Percentiles rank a stretch among this genome's conserved stretches.
These are phyloP conservation scores for Candida tetrigidarum DNA, from an alignment of 1,139 yeast genomes.

Conservation along the genomic window DNA sequence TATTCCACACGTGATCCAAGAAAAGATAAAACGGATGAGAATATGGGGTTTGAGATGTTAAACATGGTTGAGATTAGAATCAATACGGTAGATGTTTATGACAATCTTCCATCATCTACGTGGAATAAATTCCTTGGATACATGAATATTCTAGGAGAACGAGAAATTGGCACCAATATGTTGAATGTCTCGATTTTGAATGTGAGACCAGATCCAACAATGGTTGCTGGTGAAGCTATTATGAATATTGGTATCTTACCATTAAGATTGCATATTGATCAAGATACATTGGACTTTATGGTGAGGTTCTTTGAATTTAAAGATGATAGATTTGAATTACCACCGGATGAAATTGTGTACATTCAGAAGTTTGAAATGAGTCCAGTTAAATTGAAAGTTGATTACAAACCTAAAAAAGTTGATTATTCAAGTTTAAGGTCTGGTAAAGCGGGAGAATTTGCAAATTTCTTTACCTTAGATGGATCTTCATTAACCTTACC, in stretches of 20 bases:
- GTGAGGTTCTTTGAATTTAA: conserved; percentile 81
- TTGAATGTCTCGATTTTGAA: conserved; percentile 55
- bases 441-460: conserved; percentile 84
- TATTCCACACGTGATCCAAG: conserved; percentile 54
- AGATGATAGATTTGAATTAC: conserved; percentile 67
- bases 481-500: conserved; percentile 75
- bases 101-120: conserved; percentile 84
- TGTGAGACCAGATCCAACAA: conserved; percentile 64
- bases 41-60: conserved; percentile 47
- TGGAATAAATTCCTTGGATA: conserved; percentile 88
- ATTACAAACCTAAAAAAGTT: conserved; percentile 89
- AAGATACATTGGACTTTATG: conserved; percentile 86
- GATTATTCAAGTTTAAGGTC: conserved; percentile 85
- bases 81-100: conserved; percentile 64
- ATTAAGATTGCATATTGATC: conserved; percentile 83
- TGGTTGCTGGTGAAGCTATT: conserved; percentile 74
- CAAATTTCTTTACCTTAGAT: conserved; percentile 87
- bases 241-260: conserved; percentile 67
- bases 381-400: conserved; percentile 69
- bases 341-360: conserved; percentile 62
- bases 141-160: conserved; percentile 67
- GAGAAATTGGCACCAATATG: conserved; percentile 75
- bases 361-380: conserved; percentile 70
- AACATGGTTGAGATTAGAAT: conserved; percentile 50
- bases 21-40: conserved; percentile 26